Percentiles rank a stretch among this genome's conserved stretches.
These are phyloP conservation scores for Solanum lignicaule DNA, from an alignment of 257 asterid species.

Conservation along the genomic window DNA sequence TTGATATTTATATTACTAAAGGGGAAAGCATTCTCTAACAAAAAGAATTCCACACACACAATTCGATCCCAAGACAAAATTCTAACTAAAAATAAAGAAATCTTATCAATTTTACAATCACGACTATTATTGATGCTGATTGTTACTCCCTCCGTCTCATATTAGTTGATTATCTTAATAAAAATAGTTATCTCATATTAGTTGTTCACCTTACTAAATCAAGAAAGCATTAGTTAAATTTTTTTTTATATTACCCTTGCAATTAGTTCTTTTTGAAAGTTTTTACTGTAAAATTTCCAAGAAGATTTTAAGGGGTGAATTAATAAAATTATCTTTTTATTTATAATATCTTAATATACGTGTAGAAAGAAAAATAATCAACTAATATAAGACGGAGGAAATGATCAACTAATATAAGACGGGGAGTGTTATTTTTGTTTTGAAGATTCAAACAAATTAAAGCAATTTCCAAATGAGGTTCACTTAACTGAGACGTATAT, in stretches of 20 bases:
- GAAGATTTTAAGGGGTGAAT: rapidly evolving
- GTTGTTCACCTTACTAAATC: too few relatives aligned
- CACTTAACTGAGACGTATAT: not conserved
- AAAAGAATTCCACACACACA: not conserved
- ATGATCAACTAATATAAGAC: too few relatives aligned
- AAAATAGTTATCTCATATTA: too few relatives aligned
- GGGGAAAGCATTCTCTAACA: not conserved
- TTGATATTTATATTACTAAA: not conserved
- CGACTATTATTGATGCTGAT: not conserved
- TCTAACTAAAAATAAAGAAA: not conserved
- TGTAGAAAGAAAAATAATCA: too few relatives aligned
- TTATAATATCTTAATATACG: too few relatives aligned
- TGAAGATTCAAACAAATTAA: not conserved
- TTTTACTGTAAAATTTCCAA: too few relatives aligned
- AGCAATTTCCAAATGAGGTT: not conserved
- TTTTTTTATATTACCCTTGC: not conserved
- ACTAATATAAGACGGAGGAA: too few relatives aligned
- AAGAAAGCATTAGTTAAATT: not conserved
- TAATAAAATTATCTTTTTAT: too few relatives aligned
- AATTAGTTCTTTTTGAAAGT: too few relatives aligned
- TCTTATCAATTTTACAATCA: not conserved
- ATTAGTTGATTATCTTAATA: too few relatives aligned
- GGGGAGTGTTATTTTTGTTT: not conserved
- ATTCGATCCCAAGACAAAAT: not conserved
- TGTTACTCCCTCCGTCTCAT: too few relatives aligned